These are phyloP conservation scores for Phaeoacremonium minimum DNA, from an alignment of 2,329 filamentous ascomycete genomes.

Conservation along the genomic window DNA sequence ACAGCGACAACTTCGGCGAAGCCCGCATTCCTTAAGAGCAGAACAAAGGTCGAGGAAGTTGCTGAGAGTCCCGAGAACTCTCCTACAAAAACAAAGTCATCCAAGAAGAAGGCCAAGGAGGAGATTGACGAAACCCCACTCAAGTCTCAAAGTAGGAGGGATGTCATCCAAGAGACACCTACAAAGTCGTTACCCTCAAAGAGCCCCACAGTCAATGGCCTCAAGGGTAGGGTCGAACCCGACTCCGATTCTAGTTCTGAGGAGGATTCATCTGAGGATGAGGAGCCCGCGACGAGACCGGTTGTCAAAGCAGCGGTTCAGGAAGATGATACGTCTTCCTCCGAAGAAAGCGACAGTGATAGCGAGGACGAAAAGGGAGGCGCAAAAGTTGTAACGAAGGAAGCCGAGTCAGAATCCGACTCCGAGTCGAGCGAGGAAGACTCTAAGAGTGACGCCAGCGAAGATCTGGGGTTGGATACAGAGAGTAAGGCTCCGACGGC, in stretches of 20 bases:
- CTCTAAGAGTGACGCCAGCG: no score
- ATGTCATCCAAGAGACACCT: conserved; percentile 1
- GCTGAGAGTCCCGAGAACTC: no score
- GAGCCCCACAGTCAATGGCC: conserved; percentile 8
- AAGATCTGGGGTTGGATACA: no score
- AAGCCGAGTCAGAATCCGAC: not conserved
- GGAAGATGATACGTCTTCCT: not conserved
- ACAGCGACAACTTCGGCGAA: not conserved
- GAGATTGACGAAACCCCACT: no score
- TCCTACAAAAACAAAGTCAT: no score
- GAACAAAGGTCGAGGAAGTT: not conserved
- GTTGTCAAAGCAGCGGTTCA: no score
- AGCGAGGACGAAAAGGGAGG: no score
- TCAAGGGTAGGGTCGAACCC: conserved; percentile 4
- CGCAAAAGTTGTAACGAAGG: not conserved
- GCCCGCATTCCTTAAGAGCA: not conserved
- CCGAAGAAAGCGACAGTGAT: conserved; percentile 2
- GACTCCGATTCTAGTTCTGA: no score
- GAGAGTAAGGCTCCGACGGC: no score
- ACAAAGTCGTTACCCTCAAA: conserved; percentile 6
- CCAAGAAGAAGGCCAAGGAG: conserved; percentile 4
- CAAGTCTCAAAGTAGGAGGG: no score
- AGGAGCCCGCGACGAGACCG: no score
- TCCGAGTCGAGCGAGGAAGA: conserved; percentile 15
- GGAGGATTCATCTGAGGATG: no score